Conservation (phyloP, 208 protist genomes). For the Trypanosoma vivax region DNA sequence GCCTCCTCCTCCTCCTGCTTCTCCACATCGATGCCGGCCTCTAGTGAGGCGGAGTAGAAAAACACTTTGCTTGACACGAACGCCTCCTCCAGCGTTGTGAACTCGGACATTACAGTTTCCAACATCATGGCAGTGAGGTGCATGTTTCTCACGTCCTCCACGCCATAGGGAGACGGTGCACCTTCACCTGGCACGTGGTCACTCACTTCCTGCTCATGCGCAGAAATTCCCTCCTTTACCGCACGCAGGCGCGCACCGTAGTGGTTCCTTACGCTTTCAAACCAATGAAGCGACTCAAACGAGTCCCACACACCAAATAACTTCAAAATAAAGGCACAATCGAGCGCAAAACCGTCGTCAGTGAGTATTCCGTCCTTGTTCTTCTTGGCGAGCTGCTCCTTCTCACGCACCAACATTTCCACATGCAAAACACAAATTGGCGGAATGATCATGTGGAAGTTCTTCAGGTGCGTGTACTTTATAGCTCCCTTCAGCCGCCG, state of each 20-base stretch:
- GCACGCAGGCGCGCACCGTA: constrained; percentile 22
- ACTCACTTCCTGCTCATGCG: constrained; percentile 13
- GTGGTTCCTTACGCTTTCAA: constrained; percentile 52
- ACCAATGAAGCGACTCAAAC: constrained; percentile 97
- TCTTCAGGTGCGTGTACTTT: constrained; percentile 83
- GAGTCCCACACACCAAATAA: constrained; percentile 88
- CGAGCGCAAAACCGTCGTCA: constrained; percentile 97
- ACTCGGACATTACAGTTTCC: constrained; percentile 46
- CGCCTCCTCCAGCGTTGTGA: constrained; percentile 50
- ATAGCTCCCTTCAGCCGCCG: constrained; percentile 34
- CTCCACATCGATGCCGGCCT: neutral
- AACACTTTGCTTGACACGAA: constrained; percentile 67
- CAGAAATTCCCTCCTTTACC: constrained; percentile 24
- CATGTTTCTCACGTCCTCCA: constrained; percentile 47
- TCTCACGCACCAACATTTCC: constrained; percentile 89
- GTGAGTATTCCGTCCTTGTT: constrained; percentile 88
- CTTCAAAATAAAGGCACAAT: constrained; percentile 92
- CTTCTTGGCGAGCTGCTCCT: constrained; percentile 92
- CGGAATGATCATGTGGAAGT: constrained; percentile 95
- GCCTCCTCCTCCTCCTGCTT: constrained; percentile 11
- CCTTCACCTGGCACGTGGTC: constrained; percentile 1
- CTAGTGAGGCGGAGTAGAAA: constrained; percentile 27
- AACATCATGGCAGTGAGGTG: constrained; percentile 56
- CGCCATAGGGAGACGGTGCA: constrained; percentile 16
- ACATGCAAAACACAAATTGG: constrained; percentile 92